These are phyloP conservation scores for Leucocoprinus leucothites DNA, from an alignment of 768 basidiomycete genomes.

Conservation along the genomic window DNA sequence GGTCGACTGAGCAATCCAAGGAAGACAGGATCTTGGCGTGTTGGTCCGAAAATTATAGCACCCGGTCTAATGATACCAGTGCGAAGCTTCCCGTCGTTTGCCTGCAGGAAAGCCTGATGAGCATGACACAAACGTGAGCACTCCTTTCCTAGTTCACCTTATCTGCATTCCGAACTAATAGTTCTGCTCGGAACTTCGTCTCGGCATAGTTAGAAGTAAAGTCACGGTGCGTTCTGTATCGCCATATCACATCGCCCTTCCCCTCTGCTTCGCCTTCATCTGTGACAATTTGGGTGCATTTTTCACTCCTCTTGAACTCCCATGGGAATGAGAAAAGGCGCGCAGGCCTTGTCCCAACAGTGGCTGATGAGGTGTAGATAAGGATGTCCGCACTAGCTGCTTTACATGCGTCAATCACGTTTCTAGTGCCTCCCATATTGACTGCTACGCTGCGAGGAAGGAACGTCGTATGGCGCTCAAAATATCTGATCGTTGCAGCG, in stretches of 20 bases:
- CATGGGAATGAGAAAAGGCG: background rate
- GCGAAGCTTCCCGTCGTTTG: background rate
- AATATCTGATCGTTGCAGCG: background rate
- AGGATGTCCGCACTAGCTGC: background rate
- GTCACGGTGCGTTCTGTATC: background rate
- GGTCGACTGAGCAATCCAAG: background rate
- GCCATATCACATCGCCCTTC: background rate
- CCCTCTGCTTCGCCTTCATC: background rate
- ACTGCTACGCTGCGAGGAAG: background rate
- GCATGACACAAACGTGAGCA: too few relatives aligned
- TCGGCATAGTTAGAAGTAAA: conserved; percentile 4
- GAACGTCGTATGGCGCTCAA: background rate
- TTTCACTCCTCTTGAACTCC: background rate
- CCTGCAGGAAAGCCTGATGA: background rate
- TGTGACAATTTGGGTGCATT: background rate
- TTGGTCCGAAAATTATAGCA: background rate
- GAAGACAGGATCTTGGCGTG: background rate
- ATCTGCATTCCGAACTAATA: background rate
- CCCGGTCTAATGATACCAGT: conserved; percentile 1
- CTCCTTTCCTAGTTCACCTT: background rate
- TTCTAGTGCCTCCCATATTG: background rate
- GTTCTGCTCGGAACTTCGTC: background rate
- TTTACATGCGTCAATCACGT: conserved; percentile 1
- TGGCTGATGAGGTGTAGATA: background rate
- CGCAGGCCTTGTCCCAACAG: background rate